Evolutionary conservation across 345 rosid species (phyloP).

Genomic region (Hibiscus mutabilis): DNA sequence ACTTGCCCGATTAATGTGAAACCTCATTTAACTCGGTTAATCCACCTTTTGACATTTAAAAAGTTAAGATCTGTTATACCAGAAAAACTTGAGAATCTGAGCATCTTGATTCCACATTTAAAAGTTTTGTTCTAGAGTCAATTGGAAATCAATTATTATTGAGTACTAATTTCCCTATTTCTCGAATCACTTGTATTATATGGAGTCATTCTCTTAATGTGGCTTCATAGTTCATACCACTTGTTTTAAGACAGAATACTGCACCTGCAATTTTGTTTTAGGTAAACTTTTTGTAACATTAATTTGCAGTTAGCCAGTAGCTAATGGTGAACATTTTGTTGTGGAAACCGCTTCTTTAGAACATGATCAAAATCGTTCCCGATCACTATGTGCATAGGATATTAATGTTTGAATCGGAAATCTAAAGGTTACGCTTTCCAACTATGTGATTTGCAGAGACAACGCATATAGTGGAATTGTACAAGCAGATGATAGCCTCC

Average conservation of each 20-base stretch:
- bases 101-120: too few species aligned
- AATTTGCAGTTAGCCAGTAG: background rate
- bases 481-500: constrained; percentile 38
- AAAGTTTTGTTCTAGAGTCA: too few species aligned
- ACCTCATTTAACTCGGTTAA: background rate
- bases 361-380: background rate
- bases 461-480: constrained; percentile 53
- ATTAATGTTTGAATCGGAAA: background rate
- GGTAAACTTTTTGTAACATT: background rate
- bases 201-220: background rate
- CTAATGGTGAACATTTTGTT: background rate
- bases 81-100: too few species aligned
- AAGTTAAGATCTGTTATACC: too few species aligned
- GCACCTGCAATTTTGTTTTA: background rate
- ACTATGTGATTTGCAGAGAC: constrained; percentile 39
- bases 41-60: background rate
- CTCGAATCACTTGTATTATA: background rate
- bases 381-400: background rate
- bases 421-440: background rate
- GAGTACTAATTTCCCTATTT: background rate
- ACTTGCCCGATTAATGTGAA: background rate
- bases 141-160: too few species aligned
- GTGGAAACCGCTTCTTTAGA: background rate
- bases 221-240: background rate
- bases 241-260: background rate